Evolutionary conservation across 2,329 filamentous ascomycete species (phyloP), one percentile per base, ranked within the genome.

Genomic region (Periconia sp.): DNA sequence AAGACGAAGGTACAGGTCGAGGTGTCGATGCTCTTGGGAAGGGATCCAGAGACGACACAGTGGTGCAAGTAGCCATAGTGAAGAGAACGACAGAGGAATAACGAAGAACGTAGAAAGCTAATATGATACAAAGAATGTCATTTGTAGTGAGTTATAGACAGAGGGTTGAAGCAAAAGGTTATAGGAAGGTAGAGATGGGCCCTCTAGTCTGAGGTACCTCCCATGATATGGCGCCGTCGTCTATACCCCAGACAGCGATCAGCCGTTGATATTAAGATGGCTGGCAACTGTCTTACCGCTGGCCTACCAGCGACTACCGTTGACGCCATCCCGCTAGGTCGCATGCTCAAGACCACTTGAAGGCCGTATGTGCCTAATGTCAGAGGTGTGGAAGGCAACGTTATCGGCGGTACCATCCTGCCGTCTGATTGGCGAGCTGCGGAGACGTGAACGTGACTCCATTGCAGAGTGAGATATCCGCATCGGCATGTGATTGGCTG

Each of bases 21-120:
- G 47, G 43, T 33, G 44, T 48, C 7, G 46, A 32, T n/a, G 25
- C 31, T 38, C 48, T 48, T 2, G 44, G 18, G 18, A 40, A 24
- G 11, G 46, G 38, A 8, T 43, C 35, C 5, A 16, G 36, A 16
- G 32, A 18, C 12, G 25, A 30, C 35, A 39, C 31, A 9, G 44
- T 40, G 18, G 38, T 37, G 19, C 25, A 40, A 22, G 48, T 42
- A 15, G 48, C 36, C 40, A 44, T 42, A 29, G 29, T 24, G 39
- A 22, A 30, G 21, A 8, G 24, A 13, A 33, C 21, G 34, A 46
- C 11, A 4, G 35, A 21, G 9, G 24, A 8, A 43, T 12, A 12
- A 42, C 11, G 31, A 37, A 18, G 11, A 34, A 12, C n/a, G 24
- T 17, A 22, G 19, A 37, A 12, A 15, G 39, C 29, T 18, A 38